Evolutionary conservation across 139 green algal genomes (phyloP).

Genomic region (Volvox reticuliferus): DNA sequence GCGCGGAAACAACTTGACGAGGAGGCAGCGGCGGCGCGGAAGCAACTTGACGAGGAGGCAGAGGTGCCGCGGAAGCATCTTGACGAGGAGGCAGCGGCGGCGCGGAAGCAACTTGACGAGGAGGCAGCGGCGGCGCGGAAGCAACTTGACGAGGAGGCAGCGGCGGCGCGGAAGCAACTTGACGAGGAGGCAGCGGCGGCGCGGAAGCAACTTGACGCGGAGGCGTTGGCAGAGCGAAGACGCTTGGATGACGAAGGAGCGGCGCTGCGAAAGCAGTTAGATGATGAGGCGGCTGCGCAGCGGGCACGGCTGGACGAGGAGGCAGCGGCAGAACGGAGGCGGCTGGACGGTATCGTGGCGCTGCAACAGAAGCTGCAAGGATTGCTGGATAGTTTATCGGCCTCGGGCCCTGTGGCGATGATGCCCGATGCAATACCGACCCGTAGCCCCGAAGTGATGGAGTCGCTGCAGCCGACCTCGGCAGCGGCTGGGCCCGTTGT

Average conservation of each 20-base stretch:
- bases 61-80: not conserved
- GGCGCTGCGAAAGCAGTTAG: not conserved
- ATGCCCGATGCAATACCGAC: not conserved
- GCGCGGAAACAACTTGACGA: not conserved
- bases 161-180: not conserved
- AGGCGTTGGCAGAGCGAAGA: not conserved
- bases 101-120: not conserved
- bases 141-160: not conserved
- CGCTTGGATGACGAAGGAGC: not conserved
- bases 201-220: not conserved
- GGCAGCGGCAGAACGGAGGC: not conserved
- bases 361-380: not conserved
- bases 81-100: not conserved
- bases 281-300: not conserved
- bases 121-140: not conserved
- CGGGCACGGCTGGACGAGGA: not conserved
- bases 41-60: not conserved
- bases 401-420: not conserved
- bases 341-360: not conserved
- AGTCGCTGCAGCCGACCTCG: not conserved
- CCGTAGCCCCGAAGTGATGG: not conserved
- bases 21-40: not conserved
- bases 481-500: not conserved
- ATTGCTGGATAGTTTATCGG: not conserved
- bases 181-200: not conserved